Conservation (phyloP, 805 yeast genomes). For the Suhomyces pyralidae region DNA sequence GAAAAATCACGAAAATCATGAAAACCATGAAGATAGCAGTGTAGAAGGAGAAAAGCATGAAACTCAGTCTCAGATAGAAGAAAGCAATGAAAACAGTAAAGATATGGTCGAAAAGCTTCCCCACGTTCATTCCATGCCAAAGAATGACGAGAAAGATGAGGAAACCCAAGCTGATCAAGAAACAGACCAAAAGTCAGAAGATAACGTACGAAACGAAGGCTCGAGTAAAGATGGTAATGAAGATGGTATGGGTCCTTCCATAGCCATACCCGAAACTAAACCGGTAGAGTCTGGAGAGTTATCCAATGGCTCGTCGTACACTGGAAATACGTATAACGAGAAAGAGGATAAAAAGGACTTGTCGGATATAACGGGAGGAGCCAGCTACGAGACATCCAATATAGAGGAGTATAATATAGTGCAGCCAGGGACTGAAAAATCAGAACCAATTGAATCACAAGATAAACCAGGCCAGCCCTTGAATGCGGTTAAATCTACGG, state of each 20-base stretch:
- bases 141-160: no score
- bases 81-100: not conserved
- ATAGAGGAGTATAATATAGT: slow-evolving; percentile 15
- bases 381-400: slow-evolving; percentile 10
- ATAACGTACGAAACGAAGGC: no score
- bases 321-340: not conserved
- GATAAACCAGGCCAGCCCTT: no score
- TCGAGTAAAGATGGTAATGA: no score
- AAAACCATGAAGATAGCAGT: not conserved
- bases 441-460: no score
- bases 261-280: not conserved
- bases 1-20: not conserved
- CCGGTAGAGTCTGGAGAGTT: not conserved
- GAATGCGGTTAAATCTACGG: no score
- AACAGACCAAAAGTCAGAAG: no score
- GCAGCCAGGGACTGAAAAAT: no score
- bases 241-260: not conserved
- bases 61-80: not conserved
- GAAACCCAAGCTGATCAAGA: no score
- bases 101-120: not conserved
- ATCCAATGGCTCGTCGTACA: not conserved
- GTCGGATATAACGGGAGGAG: slow-evolving; percentile 12
- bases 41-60: slow-evolving; percentile 1
- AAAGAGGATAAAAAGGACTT: slow-evolving; percentile 7
- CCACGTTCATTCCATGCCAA: not conserved